Evolutionary conservation across 768 basidiomycete species (phyloP).

Genomic region (Termitomyces sp.): DNA sequence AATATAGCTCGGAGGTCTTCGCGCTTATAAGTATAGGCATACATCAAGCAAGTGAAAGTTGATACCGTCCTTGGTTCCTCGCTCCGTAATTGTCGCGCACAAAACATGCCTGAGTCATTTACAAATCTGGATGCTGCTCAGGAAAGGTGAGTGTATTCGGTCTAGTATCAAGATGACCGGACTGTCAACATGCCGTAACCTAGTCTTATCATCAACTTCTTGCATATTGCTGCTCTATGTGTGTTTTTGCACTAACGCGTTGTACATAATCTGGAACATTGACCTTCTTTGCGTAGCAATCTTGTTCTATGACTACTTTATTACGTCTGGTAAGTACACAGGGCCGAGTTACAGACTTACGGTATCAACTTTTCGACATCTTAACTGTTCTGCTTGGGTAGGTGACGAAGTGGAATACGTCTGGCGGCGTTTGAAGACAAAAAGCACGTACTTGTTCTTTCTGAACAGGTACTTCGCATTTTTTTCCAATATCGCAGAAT

Average conservation of each 20-base stretch:
- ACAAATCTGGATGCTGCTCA: background rate
- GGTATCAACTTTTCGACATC: background rate
- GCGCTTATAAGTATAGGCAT: background rate
- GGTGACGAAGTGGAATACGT: constrained; percentile 11
- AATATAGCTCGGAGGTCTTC: background rate
- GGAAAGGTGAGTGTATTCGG: constrained; percentile 1
- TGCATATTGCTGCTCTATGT: background rate
- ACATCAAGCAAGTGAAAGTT: background rate
- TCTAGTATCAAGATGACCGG: background rate
- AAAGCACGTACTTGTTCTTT: constrained; percentile 7
- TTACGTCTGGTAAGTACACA: background rate
- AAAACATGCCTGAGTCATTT: background rate
- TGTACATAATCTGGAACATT: background rate
- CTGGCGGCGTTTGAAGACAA: constrained; percentile 8
- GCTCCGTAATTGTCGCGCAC: background rate
- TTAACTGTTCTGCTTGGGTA: background rate
- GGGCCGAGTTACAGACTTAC: background rate
- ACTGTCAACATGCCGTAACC: background rate
- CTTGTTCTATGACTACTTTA: background rate
- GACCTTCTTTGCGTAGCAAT: background rate
- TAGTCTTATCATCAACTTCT: background rate
- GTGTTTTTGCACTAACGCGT: background rate
- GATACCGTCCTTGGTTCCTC: background rate
- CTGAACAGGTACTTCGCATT: constrained; percentile 7
- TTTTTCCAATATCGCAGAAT: background rate